A percentile compares a stretch with the other conserved stretches of the same genome.
Conservation (phyloP, 2,329 filamentous ascomycete genomes). For the Penicillium sp. region DNA sequence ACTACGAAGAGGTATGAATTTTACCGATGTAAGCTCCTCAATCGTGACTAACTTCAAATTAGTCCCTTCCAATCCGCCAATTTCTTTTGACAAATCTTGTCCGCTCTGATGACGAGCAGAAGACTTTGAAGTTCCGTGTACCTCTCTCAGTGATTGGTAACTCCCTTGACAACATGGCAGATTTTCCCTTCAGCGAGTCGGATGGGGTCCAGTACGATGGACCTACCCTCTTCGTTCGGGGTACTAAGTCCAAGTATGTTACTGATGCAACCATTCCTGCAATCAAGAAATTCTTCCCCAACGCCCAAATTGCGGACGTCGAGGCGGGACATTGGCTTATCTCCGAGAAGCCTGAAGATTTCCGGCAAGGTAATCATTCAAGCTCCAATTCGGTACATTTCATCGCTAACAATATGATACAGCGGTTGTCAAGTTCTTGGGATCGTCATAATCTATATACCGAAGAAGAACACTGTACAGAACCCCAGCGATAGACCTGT, state of each 20-base stretch:
- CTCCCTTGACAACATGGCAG: conserved; percentile 72
- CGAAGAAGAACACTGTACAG: background rate
- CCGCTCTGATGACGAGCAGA: conserved; percentile 49
- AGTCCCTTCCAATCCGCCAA: conserved; percentile 76
- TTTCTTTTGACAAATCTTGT: conserved; percentile 88
- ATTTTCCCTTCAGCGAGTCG: conserved; percentile 83
- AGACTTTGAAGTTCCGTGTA: conserved; percentile 71
- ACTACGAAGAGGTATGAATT: conserved; percentile 66
- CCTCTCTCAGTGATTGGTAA: conserved; percentile 70
- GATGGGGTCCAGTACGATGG: conserved; percentile 69
- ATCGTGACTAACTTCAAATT: background rate
- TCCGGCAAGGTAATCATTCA: conserved; percentile 33
- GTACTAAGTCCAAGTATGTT: conserved; percentile 43
- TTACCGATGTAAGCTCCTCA: background rate
- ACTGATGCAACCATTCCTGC: conserved; percentile 40
- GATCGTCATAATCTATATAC: conserved; percentile 12
- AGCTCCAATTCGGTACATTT: background rate
- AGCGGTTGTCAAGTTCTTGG: conserved; percentile 38
- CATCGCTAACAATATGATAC: conserved; percentile 11
- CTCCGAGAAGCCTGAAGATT: conserved; percentile 46
- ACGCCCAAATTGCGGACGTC: conserved; percentile 40
- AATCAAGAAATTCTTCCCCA: conserved; percentile 45
- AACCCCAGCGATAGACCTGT: background rate
- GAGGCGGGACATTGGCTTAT: conserved; percentile 48
- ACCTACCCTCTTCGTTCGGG: conserved; percentile 71